phyloP scores from a whole-genome alignment of 192 early-diverging fungal genomes.

The Backusella tuberculispora region DNA sequence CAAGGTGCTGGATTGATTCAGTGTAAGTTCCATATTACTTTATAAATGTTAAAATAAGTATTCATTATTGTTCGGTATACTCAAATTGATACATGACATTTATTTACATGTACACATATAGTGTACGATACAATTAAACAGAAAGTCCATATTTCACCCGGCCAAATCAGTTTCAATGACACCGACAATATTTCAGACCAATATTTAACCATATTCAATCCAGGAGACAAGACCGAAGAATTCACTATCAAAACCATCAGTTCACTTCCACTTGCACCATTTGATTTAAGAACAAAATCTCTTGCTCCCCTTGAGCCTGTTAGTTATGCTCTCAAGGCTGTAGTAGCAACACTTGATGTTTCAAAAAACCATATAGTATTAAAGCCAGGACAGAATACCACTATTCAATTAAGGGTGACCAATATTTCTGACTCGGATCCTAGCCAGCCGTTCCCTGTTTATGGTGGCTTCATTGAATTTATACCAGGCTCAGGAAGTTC shows the following conservation, averaged over 20 bases:
- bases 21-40: conserved; percentile 12
- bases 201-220: conserved; percentile 47
- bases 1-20: conserved; percentile 63
- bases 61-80: not conserved
- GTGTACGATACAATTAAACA: conserved; percentile 46
- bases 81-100: not conserved
- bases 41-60: not conserved
- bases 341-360: not conserved
- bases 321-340: not conserved
- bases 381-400: conserved; percentile 15
- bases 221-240: conserved; percentile 34
- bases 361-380: conserved; percentile 18
- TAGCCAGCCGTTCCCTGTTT: conserved; percentile 37
- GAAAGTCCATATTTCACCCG: conserved; percentile 44
- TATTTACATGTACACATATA: not conserved
- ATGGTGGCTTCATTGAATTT: conserved; percentile 51
- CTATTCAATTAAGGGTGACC: not conserved
- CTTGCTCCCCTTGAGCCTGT: conserved; percentile 25
- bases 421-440: conserved; percentile 9
- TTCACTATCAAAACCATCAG: conserved; percentile 40
- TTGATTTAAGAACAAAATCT: conserved; percentile 11
- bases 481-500: conserved; percentile 27
- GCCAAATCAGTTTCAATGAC: conserved; percentile 56
- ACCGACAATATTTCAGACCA: conserved; percentile 36
- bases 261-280: conserved; percentile 43